Percentiles rank a stretch among this genome's conserved stretches.
Evolutionary conservation across 495 filamentous ascomycete species (phyloP).

Genomic region (Xylaria palmicola): DNA sequence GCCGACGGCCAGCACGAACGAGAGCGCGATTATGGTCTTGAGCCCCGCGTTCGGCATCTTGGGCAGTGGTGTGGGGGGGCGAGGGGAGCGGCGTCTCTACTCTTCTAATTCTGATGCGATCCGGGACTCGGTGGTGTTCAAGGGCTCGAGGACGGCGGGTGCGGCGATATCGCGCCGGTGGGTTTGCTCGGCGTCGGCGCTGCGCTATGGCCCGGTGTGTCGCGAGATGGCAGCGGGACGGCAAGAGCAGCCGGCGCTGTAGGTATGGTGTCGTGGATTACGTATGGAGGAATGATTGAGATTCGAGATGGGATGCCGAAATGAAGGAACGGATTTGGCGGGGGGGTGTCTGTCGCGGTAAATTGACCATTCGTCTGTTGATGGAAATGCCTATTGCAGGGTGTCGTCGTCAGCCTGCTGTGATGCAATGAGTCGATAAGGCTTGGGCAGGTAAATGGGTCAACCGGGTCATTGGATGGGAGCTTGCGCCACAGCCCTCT

Average conservation of each 20-base stretch:
- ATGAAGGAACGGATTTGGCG: too few relatives aligned
- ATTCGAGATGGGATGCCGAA: background rate
- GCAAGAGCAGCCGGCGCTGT: background rate
- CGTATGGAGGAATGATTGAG: background rate
- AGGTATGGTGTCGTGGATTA: background rate
- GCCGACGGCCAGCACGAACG: constrained; percentile 97
- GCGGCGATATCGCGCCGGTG: too few relatives aligned
- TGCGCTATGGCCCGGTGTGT: background rate
- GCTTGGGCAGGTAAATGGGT: background rate
- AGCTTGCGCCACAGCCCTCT: constrained; percentile 33
- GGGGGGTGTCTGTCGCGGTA: background rate
- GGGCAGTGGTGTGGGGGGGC: constrained; percentile 33
- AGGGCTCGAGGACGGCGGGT: too few relatives aligned
- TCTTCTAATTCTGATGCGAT: background rate
- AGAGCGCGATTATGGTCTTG: constrained; percentile 97
- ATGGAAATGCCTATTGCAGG: constrained; percentile 21
- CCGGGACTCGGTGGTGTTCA: background rate
- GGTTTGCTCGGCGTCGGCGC: background rate
- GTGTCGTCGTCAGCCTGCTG: constrained; percentile 34
- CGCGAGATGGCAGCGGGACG: background rate
- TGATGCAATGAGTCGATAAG: constrained; percentile 23
- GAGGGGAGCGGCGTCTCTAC: background rate
- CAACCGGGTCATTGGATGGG: background rate
- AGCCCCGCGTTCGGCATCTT: constrained; percentile 85
- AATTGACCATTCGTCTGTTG: constrained; percentile 5